Evolutionary conservation across 257 asterid species (phyloP).

Genomic region (Solanum appendiculatum): DNA sequence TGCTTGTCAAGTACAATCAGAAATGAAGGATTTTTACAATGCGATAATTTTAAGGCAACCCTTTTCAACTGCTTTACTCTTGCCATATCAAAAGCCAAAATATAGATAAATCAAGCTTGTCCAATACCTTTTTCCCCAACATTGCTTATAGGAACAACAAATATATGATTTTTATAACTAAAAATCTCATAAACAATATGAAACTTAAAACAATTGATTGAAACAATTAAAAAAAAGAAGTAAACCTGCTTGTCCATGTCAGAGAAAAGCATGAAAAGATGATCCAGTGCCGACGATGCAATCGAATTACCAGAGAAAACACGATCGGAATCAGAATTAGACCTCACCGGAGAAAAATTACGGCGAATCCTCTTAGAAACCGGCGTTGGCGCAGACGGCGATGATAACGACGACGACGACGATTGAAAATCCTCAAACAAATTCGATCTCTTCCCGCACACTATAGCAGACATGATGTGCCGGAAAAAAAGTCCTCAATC

Average conservation of each 20-base stretch:
- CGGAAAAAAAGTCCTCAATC: slow-evolving; percentile 1
- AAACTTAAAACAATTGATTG: not conserved
- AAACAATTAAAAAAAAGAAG: not conserved
- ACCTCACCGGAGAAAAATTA: slow-evolving; percentile 57
- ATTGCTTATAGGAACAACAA: not conserved
- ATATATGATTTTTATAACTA: not conserved
- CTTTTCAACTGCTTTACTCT: not conserved
- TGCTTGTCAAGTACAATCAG: not conserved
- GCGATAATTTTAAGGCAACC: not conserved
- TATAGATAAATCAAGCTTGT: not conserved
- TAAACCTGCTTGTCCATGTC: slow-evolving; percentile 87
- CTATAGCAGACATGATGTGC: slow-evolving; percentile 80
- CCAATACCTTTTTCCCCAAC: not conserved
- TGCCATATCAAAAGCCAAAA: not conserved
- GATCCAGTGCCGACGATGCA: slow-evolving; percentile 35
- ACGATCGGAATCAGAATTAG: not conserved
- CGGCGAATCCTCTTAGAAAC: slow-evolving; percentile 70
- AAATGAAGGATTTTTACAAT: not conserved
- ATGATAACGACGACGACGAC: slow-evolving; percentile 24
- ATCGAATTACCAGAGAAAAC: slow-evolving; percentile 4
- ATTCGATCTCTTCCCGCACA: slow-evolving; percentile 97
- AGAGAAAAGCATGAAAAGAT: slow-evolving; percentile 61
- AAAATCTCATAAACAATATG: not conserved
- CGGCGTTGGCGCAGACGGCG: slow-evolving; percentile 42
- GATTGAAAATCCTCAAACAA: slow-evolving; percentile 68